Percentiles rank a stretch among this genome's conserved stretches.
These are phyloP conservation scores for Elsinoe fawcettii DNA, from an alignment of 2,329 filamentous ascomycete species.

Conservation along the genomic window DNA sequence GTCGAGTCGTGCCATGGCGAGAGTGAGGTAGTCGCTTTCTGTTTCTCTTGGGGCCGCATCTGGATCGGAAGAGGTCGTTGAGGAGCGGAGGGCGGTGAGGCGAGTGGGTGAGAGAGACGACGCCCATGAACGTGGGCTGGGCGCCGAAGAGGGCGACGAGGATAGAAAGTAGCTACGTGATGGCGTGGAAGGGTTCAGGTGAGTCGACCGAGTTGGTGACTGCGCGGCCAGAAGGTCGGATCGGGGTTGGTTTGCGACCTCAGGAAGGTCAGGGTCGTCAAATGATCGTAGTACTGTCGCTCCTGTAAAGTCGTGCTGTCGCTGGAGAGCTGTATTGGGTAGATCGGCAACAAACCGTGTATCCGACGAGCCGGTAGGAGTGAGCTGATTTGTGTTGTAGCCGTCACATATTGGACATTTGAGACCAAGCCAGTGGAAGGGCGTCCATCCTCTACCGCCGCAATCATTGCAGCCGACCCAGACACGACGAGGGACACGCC, in stretches of 20 bases:
- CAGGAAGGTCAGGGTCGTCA: not conserved
- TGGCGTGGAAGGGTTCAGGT: not conserved
- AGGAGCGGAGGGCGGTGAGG: conserved; percentile 20
- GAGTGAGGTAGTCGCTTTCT: conserved; percentile 13
- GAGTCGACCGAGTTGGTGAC: conserved; percentile 3
- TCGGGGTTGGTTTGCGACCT: conserved; percentile 2
- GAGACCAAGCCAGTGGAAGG: conserved; percentile 89
- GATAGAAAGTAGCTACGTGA: conserved; percentile 17
- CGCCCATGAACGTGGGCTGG: conserved; percentile 14
- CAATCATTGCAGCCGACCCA: conserved; percentile 93
- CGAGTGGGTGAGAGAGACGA: conserved; percentile 16
- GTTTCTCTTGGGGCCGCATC: conserved; percentile 15
- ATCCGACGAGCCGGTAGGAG: conserved; percentile 34
- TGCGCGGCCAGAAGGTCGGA: not conserved
- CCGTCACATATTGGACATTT: conserved; percentile 63
- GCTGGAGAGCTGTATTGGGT: conserved; percentile 18
- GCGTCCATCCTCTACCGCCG: conserved; percentile 73
- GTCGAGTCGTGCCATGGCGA: conserved; percentile 12
- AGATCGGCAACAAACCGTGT: conserved; percentile 24
- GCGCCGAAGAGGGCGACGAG: conserved; percentile 8
- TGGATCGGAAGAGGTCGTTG: conserved; percentile 15
- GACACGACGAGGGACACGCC: conserved; percentile 42
- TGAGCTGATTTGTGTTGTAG: conserved; percentile 45
- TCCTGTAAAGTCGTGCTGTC: conserved; percentile 31
- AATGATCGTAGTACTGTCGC: conserved; percentile 25